Evolutionary conservation across 2,329 filamentous ascomycete species (phyloP).

Genomic region (Verticillium albo-atrum): DNA sequence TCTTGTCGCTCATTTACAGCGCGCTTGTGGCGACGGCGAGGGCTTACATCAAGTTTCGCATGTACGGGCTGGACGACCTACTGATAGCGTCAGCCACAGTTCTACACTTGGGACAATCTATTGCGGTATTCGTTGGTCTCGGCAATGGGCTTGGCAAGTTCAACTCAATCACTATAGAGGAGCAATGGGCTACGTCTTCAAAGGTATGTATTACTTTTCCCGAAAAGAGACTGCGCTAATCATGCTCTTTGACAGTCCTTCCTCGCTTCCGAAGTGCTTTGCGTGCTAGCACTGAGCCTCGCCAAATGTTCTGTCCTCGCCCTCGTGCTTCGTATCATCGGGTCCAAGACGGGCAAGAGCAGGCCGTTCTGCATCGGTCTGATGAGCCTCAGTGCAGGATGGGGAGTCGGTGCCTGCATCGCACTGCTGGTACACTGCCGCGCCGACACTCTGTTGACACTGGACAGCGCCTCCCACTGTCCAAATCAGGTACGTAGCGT

Average conservation of each 20-base stretch:
- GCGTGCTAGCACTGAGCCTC: constrained; percentile 6
- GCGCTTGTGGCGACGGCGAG: constrained; percentile 1
- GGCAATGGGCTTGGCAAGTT: constrained; percentile 10
- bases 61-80: constrained; percentile 12
- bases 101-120: constrained; percentile 8
- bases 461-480: constrained; percentile 1
- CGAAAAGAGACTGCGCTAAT: background rate
- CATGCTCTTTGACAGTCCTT: background rate
- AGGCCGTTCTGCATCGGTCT: constrained; percentile 7
- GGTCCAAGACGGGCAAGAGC: constrained; percentile 6
- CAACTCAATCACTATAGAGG: constrained; percentile 6
- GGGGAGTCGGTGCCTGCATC: constrained; percentile 8
- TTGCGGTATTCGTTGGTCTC: constrained; percentile 9
- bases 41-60: constrained; percentile 11
- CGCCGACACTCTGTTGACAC: background rate
- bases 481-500: constrained; percentile 5
- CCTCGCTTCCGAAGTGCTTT: constrained; percentile 5
- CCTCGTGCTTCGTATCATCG: constrained; percentile 12
- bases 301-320: constrained; percentile 14
- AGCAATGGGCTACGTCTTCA: constrained; percentile 5
- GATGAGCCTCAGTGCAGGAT: constrained; percentile 5
- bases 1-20: constrained; percentile 11
- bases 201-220: constrained; percentile 1
- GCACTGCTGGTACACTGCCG: constrained; percentile 3
- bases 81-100: constrained; percentile 8